Conservation (phyloP, 495 filamentous ascomycete species). For the Annulohypoxylon bovei region DNA sequence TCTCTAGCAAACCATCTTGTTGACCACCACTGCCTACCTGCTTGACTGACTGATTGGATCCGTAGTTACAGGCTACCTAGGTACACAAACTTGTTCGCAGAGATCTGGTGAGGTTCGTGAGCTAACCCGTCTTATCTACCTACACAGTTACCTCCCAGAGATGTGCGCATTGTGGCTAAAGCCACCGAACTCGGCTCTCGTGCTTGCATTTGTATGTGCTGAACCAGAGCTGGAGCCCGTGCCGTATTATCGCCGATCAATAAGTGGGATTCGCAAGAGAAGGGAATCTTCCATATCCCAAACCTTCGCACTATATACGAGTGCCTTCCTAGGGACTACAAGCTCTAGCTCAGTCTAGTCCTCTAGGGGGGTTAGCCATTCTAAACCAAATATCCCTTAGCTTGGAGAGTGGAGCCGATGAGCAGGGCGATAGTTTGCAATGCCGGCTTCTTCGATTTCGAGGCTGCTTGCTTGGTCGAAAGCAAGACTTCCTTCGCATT, state of each 20-base stretch:
- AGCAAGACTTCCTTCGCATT: conserved; percentile 22
- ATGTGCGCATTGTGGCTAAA: not conserved
- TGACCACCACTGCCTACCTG: not conserved
- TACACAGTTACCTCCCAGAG: not conserved
- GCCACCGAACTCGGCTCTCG: not conserved
- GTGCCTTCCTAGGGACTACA: not conserved
- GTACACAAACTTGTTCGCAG: not conserved
- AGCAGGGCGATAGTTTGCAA: not conserved
- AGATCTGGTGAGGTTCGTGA: not conserved
- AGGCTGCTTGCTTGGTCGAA: conserved; percentile 1
- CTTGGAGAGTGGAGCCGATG: not conserved
- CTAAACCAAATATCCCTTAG: conserved; percentile 11
- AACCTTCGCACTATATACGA: not conserved
- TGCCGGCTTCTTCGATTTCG: not conserved
- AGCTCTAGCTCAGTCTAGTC: not conserved
- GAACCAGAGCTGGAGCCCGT: not conserved
- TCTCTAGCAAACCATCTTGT: not conserved
- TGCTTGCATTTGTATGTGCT: not conserved
- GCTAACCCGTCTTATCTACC: not conserved
- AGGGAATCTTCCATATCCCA: not conserved
- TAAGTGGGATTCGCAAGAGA: not conserved
- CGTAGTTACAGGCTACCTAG: not conserved
- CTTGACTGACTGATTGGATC: not conserved
- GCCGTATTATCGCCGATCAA: not conserved
- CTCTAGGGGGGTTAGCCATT: not conserved